phyloP scores from a whole-genome alignment of 495 filamentous ascomycete genomes.

The Talaromyces wortmannii region DNA sequence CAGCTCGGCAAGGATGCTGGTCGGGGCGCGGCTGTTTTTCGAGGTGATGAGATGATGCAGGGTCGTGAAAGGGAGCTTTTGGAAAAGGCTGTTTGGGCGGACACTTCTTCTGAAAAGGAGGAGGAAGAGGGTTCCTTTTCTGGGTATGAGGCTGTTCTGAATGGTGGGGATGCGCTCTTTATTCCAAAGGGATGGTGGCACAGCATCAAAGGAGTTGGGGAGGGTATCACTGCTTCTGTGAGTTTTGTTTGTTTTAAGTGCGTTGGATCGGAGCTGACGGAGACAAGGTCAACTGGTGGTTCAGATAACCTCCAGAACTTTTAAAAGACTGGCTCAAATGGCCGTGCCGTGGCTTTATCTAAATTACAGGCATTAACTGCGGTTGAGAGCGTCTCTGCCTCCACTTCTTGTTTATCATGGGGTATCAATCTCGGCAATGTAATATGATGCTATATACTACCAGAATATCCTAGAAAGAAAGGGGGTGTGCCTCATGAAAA shows the following conservation, averaged over 20 bases:
- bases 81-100: constrained; percentile 66
- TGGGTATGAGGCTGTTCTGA: constrained; percentile 53
- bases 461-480: too few species aligned
- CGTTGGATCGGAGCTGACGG: constrained; percentile 21
- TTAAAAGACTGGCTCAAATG: too few species aligned
- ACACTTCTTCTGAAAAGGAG: constrained; percentile 4
- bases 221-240: constrained; percentile 60
- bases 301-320: constrained; percentile 40
- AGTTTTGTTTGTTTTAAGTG: constrained; percentile 16
- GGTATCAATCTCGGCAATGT: not conserved
- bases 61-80: constrained; percentile 60
- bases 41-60: constrained; percentile 91
- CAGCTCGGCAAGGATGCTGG: constrained; percentile 28
- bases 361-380: too few species aligned
- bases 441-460: not conserved
- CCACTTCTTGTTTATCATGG: not conserved
- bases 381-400: too few species aligned
- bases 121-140: constrained; percentile 13
- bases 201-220: constrained; percentile 69
- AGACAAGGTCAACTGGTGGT: constrained; percentile 86
- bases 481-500: constrained; percentile 35
- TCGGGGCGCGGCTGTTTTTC: constrained; percentile 46
- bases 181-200: constrained; percentile 97
- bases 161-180: constrained; percentile 68
- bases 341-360: too few species aligned